Base-by-base conservation (phyloP, 2,329 filamentous ascomycete genomes). In the Lachnellula occidentalis region DNA sequence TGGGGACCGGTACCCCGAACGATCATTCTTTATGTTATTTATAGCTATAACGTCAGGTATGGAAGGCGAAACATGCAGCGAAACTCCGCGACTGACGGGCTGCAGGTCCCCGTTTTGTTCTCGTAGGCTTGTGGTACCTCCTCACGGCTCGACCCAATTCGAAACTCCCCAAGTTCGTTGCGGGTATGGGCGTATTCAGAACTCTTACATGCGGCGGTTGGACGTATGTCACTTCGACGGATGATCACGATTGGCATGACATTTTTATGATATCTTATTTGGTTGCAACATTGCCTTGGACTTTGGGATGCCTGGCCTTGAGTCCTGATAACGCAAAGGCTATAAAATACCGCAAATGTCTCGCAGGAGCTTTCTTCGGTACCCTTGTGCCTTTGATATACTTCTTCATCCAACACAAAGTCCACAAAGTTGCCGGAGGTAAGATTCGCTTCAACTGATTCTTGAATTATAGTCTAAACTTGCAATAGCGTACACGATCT, bases 251-350 rank as follows among this genome's bases (percentile, higher is more conserved):
- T 72, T 97, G 91, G 92, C 94, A 99, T 71, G 94, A 99, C 68
- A 92, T 97, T 59, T 92, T 99, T 71, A 99, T 99, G 94, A 96
- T 99, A 64, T 95, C 91, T 14, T 99, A 99, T 72, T 78, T 99
- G 53, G 86, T 99, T 45, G 88, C 90, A 34, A 97, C 94, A 2
- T 78, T 99, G 51, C 94, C 94, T 2, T 99, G 94, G 94, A 99
- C 92, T 2, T 72, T 90, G 47, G 94, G 94, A 48, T 96, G 92
- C 71, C 81, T 97, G 58, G 84, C 87, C 5, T 75, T 97, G 50
- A 96, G 92, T 72, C 91, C 92, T 11, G 83, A 86, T 54, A 96
- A 96, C 69, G 79, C 86, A 12, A 82, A 76, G 58, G 90, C 94
- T 6, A 80, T 96, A 69, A 91, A 87, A 73, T 96, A 95, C 72